These are phyloP conservation scores for Hyparrhenia diplandra DNA, from an alignment of 176 grass and related monocot genomes.

Conservation along the genomic window DNA sequence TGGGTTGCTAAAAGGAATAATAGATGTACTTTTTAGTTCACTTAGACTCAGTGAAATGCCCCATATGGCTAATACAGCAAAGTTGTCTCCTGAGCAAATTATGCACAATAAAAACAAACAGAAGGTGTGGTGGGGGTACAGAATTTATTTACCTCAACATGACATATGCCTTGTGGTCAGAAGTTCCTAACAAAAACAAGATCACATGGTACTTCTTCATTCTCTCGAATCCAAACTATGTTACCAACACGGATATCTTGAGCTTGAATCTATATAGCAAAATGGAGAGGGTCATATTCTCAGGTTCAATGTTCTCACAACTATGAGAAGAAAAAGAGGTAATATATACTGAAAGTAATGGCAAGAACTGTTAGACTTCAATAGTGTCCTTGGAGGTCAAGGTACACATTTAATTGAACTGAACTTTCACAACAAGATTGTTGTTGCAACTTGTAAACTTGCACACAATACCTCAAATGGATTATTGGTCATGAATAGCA, in stretches of 20 bases:
- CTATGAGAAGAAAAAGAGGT: constrained; percentile 10
- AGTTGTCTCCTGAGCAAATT: neutral
- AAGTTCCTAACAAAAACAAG: constrained; percentile 89
- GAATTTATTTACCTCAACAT: constrained; percentile 71
- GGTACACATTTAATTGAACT: constrained; percentile 2
- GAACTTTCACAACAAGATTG: constrained; percentile 19
- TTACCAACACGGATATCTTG: constrained; percentile 92
- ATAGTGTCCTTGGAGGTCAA: neutral
- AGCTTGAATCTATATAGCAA: constrained; percentile 76
- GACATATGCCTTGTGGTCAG: constrained; percentile 83
- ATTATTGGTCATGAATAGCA: neutral
- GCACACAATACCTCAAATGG: neutral
- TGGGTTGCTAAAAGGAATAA: neutral
- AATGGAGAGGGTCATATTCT: constrained; percentile 13
- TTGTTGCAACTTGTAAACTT: neutral
- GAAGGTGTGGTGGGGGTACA: neutral
- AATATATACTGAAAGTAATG: constrained; percentile 15
- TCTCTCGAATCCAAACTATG: constrained; percentile 97
- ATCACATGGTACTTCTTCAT: constrained; percentile 98
- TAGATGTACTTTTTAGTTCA: neutral
- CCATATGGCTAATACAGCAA: neutral
- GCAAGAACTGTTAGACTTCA: neutral
- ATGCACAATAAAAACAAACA: neutral
- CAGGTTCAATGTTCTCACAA: neutral
- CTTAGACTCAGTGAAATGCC: neutral